Evolutionary conservation across 371 early-diverging fungal genomes (phyloP), one percentile per base, ranked within the genome.

Genomic region (Amoeboaphelidium protococcarum): DNA sequence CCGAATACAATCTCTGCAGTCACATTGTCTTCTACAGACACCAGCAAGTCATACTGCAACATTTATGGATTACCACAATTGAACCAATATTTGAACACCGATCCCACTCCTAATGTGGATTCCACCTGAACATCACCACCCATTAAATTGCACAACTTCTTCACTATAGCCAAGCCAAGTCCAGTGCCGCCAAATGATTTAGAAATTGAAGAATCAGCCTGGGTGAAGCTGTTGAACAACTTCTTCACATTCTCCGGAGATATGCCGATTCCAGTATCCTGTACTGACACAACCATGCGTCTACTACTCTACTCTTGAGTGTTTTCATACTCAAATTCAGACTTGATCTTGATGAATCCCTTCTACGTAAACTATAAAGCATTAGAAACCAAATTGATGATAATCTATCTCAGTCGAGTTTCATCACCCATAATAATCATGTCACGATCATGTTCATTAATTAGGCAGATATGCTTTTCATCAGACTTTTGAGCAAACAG

Each of bases 281-380:
- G 49, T 13, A 56, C 50, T 40, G 46, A n/a, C 27, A 82, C 37
- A 37, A 82, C 37, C n/a, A n/a, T n/a, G n/a, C n/a, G n/a, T n/a
- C n/a, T n/a, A n/a, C n/a, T n/a, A n/a, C n/a, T n/a, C n/a, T n/a
- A n/a, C n/a, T n/a, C n/a, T n/a, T n/a, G n/a, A n/a, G n/a, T n/a
- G n/a, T n/a, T n/a, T n/a, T n/a, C n/a, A n/a, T n/a, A n/a, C n/a
- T 31, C 37, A 31, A 6, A 31, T 31, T 31, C 16, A 10, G 16
- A 16, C 37, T 6, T 31, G 16, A 31, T 16, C 37, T 31, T 31
- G 21, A 42, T 21, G 4, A 4, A 10, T 4, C 42, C 42, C 4
- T 19, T 57, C 46, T 84, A 79, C 13, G 78, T 82, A 50, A 84
- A 82, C 58, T 82, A 81, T 52, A 85, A 68, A n/a, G 86, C 80